These are phyloP conservation scores for Penicillium crustosum DNA, from an alignment of 2,329 filamentous ascomycete species.

Conservation along the genomic window DNA sequence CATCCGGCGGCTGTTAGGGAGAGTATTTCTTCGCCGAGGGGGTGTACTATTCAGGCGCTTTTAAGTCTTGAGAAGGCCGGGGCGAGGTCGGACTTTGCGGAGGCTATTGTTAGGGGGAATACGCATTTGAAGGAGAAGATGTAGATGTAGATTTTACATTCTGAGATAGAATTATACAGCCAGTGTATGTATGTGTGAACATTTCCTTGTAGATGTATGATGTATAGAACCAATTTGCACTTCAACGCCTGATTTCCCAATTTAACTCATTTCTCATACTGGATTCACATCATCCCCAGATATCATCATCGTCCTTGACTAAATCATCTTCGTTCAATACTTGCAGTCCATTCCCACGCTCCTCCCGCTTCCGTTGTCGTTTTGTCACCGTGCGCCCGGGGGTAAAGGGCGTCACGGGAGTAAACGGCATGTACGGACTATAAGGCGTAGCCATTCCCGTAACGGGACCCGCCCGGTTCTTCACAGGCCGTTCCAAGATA, in stretches of 20 bases:
- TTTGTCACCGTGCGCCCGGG: slow-evolving; percentile 48
- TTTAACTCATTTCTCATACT: background rate
- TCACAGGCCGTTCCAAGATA: slow-evolving; percentile 46
- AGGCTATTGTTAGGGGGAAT: slow-evolving; percentile 46
- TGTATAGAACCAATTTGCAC: slow-evolving; percentile 20
- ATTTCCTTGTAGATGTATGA: background rate
- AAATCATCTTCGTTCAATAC: slow-evolving; percentile 50
- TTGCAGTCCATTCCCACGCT: slow-evolving; percentile 44
- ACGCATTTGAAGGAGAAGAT: slow-evolving; percentile 27
- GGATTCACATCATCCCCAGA: slow-evolving; percentile 41
- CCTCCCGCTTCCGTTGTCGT: slow-evolving; percentile 44
- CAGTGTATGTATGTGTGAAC: slow-evolving; percentile 43
- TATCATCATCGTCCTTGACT: slow-evolving; percentile 47
- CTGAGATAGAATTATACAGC: slow-evolving; percentile 39
- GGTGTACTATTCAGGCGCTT: slow-evolving; percentile 62
- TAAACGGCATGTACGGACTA: slow-evolving; percentile 53
- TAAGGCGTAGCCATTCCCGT: slow-evolving; percentile 52
- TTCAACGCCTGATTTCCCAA: slow-evolving; percentile 35
- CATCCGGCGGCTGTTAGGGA: slow-evolving; percentile 62
- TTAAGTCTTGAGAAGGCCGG: slow-evolving; percentile 59
- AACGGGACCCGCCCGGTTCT: slow-evolving; percentile 40
- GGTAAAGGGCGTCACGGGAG: slow-evolving; percentile 51
- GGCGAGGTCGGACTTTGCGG: slow-evolving; percentile 55
- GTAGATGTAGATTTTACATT: slow-evolving; percentile 1
- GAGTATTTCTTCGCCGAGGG: slow-evolving; percentile 61